Conservation (phyloP, 2,329 filamentous ascomycete species). For the Epichloe coenophiala region DNA sequence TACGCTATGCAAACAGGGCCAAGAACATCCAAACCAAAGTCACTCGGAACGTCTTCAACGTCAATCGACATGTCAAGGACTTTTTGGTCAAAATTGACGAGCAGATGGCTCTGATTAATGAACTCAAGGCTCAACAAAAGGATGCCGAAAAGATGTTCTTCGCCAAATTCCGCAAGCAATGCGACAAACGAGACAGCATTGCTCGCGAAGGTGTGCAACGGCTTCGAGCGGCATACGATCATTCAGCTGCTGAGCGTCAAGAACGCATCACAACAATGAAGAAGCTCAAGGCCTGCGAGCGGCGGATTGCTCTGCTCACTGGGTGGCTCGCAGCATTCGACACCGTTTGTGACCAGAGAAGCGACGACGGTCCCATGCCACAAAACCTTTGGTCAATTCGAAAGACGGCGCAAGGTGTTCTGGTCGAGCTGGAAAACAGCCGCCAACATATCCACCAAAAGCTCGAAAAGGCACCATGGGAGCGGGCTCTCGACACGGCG, state of each 20-base stretch:
- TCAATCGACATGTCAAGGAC: conserved; percentile 97
- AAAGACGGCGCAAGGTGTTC: conserved; percentile 77
- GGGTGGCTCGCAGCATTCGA: conserved; percentile 93
- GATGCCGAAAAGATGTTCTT: conserved; percentile 73
- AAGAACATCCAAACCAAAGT: conserved; percentile 99
- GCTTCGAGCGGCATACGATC: conserved; percentile 71
- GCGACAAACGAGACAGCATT: conserved; percentile 66
- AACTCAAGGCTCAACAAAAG: conserved; percentile 84
- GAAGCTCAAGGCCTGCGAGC: conserved; percentile 68
- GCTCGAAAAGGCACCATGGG: conserved; percentile 71
- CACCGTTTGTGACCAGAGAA: conserved; percentile 54
- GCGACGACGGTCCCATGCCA: conserved; percentile 43
- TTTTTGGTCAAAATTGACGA: conserved; percentile 99
- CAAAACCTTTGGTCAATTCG: conserved; percentile 60
- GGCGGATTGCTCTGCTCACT: conserved; percentile 73
- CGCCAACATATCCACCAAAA: conserved; percentile 82
- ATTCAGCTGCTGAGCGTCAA: conserved; percentile 61
- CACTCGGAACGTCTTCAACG: conserved; percentile 97
- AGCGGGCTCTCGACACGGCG: conserved; percentile 74
- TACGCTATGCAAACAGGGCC: conserved; percentile 91
- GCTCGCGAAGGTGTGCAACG: conserved; percentile 67
- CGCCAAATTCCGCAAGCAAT: conserved; percentile 80
- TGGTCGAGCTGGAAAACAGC: conserved; percentile 79
- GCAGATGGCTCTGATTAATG: conserved; percentile 92
- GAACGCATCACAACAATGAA: conserved; percentile 72